These are phyloP conservation scores for Linaria vulgaris DNA, from an alignment of 257 asterid genomes.

Conservation along the genomic window DNA sequence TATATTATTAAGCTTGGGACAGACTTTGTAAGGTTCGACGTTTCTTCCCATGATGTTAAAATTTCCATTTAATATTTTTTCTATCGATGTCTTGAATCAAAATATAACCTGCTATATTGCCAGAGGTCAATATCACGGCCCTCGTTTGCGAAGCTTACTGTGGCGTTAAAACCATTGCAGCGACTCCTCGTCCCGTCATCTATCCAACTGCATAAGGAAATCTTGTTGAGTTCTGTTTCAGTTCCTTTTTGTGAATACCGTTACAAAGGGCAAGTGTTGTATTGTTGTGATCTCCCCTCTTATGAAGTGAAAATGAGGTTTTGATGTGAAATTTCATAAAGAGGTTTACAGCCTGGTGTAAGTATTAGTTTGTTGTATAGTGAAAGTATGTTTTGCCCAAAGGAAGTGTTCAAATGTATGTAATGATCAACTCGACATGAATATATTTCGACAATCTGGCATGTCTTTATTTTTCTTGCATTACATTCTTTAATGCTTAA, in stretches of 20 bases:
- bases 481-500: no score
- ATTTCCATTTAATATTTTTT: neutral
- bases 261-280: neutral
- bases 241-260: neutral
- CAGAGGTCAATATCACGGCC: conserved; percentile 97
- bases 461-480: no score
- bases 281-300: neutral
- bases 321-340: neutral
- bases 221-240: no score
- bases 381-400: no score
- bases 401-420: no score
- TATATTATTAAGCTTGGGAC: no score
- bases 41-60: no score
- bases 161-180: conserved; percentile 87
- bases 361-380: no score
- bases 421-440: no score
- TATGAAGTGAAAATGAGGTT: neutral
- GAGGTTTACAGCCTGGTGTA: no score
- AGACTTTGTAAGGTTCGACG: no score
- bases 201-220: conserved; percentile 54
- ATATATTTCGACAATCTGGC: no score
- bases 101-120: neutral
- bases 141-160: conserved; percentile 81
- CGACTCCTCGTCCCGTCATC: conserved; percentile 68
- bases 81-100: conserved; percentile 12